Evolutionary conservation across 768 basidiomycete species (phyloP).

Genomic region (Exidia glandulosa): DNA sequence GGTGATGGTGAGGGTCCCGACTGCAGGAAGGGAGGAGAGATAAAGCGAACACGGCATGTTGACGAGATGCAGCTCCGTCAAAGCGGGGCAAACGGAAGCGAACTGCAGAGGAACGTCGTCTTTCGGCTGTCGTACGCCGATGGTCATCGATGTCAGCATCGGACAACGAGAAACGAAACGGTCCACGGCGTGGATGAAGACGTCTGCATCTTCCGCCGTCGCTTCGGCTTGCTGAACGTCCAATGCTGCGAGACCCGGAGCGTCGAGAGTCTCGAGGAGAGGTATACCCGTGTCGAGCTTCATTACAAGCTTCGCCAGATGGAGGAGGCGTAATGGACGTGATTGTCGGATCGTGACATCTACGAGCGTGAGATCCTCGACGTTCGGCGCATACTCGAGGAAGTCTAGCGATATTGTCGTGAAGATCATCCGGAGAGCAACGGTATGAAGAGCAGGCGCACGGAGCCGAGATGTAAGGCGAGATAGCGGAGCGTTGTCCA

Average conservation of each 20-base stretch:
- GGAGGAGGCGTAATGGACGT: neutral
- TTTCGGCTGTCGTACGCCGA: neutral
- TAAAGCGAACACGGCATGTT: neutral
- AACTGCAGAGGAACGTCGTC: neutral
- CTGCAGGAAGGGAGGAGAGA: neutral
- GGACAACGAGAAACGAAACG: neutral
- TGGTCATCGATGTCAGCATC: neutral
- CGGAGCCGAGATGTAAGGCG: neutral
- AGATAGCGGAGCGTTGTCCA: neutral
- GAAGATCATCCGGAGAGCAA: neutral
- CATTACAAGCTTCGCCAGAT: neutral
- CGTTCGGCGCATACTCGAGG: neutral
- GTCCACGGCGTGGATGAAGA: neutral
- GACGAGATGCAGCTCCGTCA: neutral
- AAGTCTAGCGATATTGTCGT: neutral
- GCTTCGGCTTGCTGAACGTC: neutral
- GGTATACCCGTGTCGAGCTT: neutral
- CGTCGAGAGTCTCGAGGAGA: neutral
- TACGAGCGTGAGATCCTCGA: neutral
- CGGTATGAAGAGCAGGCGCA: neutral
- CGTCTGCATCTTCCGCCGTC: neutral
- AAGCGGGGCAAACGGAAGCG: neutral
- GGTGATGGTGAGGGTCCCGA: neutral
- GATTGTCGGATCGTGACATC: neutral
- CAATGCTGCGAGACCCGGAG: neutral